Conservation (phyloP, 768 basidiomycete genomes). For the Lactifluus subvellereus region DNA sequence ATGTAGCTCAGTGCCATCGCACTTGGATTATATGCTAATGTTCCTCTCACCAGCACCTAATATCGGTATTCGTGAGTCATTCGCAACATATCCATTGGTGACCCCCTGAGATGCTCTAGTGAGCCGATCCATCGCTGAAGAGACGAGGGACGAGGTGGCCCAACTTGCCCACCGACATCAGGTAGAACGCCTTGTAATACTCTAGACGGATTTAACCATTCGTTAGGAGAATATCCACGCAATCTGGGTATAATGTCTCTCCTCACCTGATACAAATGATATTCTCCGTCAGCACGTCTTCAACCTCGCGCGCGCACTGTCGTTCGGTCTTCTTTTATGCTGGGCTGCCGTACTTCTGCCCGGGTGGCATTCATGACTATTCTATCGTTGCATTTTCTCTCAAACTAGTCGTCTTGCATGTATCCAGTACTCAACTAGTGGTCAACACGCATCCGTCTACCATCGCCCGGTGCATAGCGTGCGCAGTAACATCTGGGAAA, state of each 20-base stretch:
- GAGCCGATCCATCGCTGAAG: constrained; percentile 5
- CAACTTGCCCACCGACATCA: constrained; percentile 1
- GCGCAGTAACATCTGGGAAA: too few relatives aligned
- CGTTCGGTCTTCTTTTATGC: neutral
- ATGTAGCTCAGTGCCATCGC: neutral
- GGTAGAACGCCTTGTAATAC: neutral
- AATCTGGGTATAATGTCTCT: neutral
- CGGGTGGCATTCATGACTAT: neutral
- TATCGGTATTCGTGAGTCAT: constrained; percentile 9
- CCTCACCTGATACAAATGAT: neutral
- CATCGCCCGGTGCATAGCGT: too few relatives aligned
- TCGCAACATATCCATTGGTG: too few relatives aligned
- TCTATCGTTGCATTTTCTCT: neutral
- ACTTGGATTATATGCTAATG: neutral
- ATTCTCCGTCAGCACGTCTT: neutral
- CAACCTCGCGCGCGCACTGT: neutral
- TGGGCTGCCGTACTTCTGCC: neutral
- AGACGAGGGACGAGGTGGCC: neutral
- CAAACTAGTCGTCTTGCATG: neutral
- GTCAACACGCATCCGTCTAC: neutral
- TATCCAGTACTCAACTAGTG: constrained; percentile 2
- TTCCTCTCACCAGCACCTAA: neutral
- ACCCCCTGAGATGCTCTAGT: neutral
- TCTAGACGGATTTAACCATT: neutral
- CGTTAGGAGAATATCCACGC: neutral